These are phyloP conservation scores for Orobanche coerulescens DNA, from an alignment of 257 asterid genomes.

Conservation along the genomic window DNA sequence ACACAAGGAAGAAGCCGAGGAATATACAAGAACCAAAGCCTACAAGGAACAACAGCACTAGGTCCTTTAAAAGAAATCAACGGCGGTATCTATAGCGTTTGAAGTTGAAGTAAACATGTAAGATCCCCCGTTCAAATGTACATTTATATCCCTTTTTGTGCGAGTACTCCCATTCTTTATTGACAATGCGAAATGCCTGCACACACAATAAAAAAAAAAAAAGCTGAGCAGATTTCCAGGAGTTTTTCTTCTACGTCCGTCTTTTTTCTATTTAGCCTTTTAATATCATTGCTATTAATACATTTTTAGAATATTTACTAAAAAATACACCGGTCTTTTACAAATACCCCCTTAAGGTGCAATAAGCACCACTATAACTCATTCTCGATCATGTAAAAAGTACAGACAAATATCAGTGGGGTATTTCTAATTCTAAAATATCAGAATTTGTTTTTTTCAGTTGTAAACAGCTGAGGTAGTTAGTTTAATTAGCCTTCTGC, in stretches of 20 bases:
- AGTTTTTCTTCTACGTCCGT: not conserved
- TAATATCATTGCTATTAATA: too few relatives aligned
- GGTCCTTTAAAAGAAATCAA: constrained; percentile 23
- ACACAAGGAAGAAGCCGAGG: too few relatives aligned
- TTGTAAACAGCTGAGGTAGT: too few relatives aligned
- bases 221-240: not conserved
- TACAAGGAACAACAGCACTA: not conserved
- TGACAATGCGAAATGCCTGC: constrained; percentile 62
- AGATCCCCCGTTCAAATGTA: constrained; percentile 66
- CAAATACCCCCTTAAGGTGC: not conserved
- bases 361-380: too few relatives aligned
- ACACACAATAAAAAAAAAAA: constrained; percentile 7
- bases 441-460: not conserved
- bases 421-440: too few relatives aligned
- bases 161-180: constrained; percentile 73
- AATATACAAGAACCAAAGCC: not conserved
- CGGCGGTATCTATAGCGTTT: constrained; percentile 79
- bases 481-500: too few relatives aligned
- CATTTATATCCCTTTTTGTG: constrained; percentile 71
- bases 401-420: not conserved
- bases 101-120: constrained; percentile 69
- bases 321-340: too few relatives aligned
- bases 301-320: not conserved
- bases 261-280: not conserved
- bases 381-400: too few relatives aligned